These are phyloP conservation scores for Candida dendrica DNA, from an alignment of 805 yeast species.

Conservation along the genomic window DNA sequence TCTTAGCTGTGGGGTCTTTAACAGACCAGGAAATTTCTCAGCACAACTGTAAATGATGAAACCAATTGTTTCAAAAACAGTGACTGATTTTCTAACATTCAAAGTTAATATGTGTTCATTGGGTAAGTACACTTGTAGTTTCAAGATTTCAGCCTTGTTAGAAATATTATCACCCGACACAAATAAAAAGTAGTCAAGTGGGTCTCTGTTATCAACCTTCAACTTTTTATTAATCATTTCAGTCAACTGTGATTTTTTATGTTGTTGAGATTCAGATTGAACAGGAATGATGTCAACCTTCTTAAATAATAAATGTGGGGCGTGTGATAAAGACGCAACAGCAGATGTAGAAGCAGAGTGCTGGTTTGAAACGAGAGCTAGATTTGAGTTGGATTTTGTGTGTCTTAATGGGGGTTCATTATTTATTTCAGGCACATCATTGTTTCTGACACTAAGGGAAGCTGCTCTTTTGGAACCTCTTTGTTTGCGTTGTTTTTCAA, in stretches of 20 bases:
- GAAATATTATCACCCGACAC: slow-evolving; percentile 24
- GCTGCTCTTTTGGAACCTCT: background rate
- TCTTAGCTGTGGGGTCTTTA: slow-evolving; percentile 9
- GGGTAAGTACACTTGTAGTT: slow-evolving; percentile 21
- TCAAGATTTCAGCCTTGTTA: slow-evolving; percentile 13
- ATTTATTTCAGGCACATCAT: background rate
- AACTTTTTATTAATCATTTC: slow-evolving; percentile 33
- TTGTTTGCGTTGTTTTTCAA: background rate
- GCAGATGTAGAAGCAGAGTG: too few relatives aligned
- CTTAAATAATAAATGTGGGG: background rate
- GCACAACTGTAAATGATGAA: slow-evolving; percentile 30
- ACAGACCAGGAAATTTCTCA: slow-evolving; percentile 5
- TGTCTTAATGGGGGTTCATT: background rate
- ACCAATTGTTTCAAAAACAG: slow-evolving; percentile 51
- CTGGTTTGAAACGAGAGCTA: too few relatives aligned
- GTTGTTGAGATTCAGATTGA: background rate
- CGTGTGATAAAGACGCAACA: background rate
- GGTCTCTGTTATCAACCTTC: slow-evolving; percentile 22
- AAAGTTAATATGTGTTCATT: slow-evolving; percentile 17
- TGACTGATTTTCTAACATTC: slow-evolving; percentile 26
- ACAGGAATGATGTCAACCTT: background rate
- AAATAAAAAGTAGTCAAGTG: slow-evolving; percentile 36
- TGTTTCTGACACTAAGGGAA: background rate
- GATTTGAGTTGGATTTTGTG: slow-evolving; percentile 1
- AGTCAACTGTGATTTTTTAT: slow-evolving; percentile 30